A percentile compares a stretch with the other conserved stretches of the same genome.
Conservation (phyloP, 345 rosid species). For the Isatis tinctoria region DNA sequence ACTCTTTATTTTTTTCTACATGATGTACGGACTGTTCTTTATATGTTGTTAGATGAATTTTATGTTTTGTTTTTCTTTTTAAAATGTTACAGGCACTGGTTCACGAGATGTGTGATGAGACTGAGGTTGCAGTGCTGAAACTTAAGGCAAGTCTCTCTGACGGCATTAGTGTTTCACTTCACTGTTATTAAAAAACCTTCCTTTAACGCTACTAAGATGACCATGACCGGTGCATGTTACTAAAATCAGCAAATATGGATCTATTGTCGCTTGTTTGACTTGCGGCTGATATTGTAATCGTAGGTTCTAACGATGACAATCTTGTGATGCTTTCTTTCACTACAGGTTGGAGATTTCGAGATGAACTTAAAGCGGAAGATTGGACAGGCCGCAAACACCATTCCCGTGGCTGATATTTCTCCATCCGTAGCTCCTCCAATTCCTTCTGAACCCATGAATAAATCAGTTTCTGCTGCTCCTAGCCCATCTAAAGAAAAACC, state of each 20-base stretch:
- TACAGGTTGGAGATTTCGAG: constrained; percentile 84
- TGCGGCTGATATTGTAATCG: neutral
- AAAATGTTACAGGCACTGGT: constrained; percentile 55
- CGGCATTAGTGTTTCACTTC: neutral
- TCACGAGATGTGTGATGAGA: constrained; percentile 91
- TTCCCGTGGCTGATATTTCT: constrained; percentile 49
- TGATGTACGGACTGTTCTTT: neutral
- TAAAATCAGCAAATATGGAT: neutral
- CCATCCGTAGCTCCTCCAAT: constrained; percentile 78
- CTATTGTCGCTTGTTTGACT: neutral
- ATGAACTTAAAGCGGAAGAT: constrained; percentile 79
- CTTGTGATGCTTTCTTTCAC: constrained; percentile 10
- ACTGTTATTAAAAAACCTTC: neutral
- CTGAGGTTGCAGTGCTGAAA: constrained; percentile 85
- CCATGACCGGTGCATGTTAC: neutral
- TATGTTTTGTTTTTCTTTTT: neutral
- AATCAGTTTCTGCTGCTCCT: constrained; percentile 42
- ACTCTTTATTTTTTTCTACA: neutral
- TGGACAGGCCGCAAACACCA: constrained; percentile 40
- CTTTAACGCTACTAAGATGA: neutral
- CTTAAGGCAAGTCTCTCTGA: constrained; percentile 56
- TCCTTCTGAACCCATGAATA: constrained; percentile 71
- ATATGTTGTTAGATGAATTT: neutral
- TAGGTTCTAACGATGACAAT: neutral
- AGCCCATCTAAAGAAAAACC: constrained; percentile 49